Evolutionary conservation across 1,284 basidiomycete species (phyloP).

Genomic region (Microbotryomycetes sp.): DNA sequence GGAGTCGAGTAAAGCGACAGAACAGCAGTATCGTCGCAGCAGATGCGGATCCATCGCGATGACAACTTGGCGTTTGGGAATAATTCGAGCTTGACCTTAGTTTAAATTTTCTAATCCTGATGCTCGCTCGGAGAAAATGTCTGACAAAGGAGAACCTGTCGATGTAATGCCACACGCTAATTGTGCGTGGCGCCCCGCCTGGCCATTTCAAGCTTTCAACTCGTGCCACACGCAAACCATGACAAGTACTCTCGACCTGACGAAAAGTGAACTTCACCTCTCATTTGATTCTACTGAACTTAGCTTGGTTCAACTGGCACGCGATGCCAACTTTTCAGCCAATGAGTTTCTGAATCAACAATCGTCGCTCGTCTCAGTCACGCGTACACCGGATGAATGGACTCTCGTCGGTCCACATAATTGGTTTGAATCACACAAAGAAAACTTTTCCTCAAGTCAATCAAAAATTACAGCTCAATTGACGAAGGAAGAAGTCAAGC

Average conservation of each 20-base stretch:
- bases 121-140: too few relatives aligned
- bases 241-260: slow-evolving; percentile 12
- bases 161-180: too few relatives aligned
- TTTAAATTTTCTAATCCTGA: too few relatives aligned
- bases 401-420: slow-evolving; percentile 12
- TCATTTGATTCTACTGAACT: slow-evolving; percentile 7
- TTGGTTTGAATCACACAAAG: not conserved
- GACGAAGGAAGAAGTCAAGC: not conserved
- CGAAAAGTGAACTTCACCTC: slow-evolving; percentile 12
- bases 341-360: not conserved
- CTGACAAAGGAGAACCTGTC: too few relatives aligned
- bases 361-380: slow-evolving; percentile 12
- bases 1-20: not conserved
- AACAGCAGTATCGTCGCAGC: too few relatives aligned
- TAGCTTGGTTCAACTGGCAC: slow-evolving; percentile 10
- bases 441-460: not conserved
- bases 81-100: too few relatives aligned
- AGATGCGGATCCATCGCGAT: too few relatives aligned
- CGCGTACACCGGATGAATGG: slow-evolving; percentile 10
- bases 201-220: not conserved
- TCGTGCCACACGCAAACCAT: not conserved
- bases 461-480: not conserved
- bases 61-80: too few relatives aligned
- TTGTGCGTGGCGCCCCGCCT: too few relatives aligned
- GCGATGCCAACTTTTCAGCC: not conserved